Evolutionary conservation across 129 eudicot genomes (phyloP).

Genomic region (Helianthus annuus): DNA sequence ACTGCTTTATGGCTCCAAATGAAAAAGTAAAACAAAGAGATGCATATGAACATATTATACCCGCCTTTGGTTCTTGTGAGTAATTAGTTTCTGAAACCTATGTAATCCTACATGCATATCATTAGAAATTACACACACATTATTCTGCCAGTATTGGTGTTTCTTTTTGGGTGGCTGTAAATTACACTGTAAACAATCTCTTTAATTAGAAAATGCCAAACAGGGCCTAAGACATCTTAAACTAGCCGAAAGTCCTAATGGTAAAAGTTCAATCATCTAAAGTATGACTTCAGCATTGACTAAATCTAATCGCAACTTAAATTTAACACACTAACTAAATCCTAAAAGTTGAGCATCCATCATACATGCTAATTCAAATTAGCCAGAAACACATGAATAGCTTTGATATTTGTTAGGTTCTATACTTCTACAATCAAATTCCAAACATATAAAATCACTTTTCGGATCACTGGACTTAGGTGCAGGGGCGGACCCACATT

Average conservation of each 20-base stretch:
- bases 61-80: background rate
- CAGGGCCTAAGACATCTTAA: too few species aligned
- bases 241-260: background rate
- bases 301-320: background rate
- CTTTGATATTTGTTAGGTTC: too few species aligned
- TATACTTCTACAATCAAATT: background rate
- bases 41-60: background rate
- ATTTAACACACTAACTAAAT: background rate
- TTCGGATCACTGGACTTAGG: background rate
- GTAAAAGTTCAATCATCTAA: background rate
- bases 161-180: background rate
- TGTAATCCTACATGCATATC: background rate
- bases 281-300: too few species aligned
- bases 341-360: background rate
- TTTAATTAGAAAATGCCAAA: too few species aligned
- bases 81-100: background rate
- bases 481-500: too few species aligned
- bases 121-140: too few species aligned
- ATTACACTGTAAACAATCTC: too few species aligned
- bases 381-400: conserved; percentile 9
- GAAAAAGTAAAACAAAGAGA: conserved; percentile 4
- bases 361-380: background rate
- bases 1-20: conserved; percentile 8
- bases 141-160: background rate
- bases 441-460: too few species aligned